Base-by-base conservation (phyloP, 2,329 filamentous ascomycete genomes). In the Fusarium redolens region DNA sequence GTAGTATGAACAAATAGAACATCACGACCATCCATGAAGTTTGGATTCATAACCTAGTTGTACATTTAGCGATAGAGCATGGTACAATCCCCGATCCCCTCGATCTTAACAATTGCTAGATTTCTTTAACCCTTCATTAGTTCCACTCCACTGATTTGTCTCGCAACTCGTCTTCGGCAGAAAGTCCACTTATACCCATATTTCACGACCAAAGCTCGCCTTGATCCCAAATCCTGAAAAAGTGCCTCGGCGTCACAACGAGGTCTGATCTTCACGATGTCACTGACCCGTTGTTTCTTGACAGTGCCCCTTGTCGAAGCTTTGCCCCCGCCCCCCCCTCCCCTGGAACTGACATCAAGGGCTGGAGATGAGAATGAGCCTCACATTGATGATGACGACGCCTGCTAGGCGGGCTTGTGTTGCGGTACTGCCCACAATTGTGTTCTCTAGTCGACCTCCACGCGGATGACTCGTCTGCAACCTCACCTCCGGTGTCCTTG, bases 151-250 rank as follows among this genome's bases (percentile, higher is more conserved):
- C 62, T 30, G 40, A 40, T 30, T 22, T 48, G 30, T 44, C 50
- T 22, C 40, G 47, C 13, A 58, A 17, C 33, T 28, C 44, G 28
- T 20, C 31, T 25, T 47, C 51, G 14, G 22, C 20, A 22, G 33
- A 37, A 58, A 65, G 47, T 15, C 47, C 45, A 55, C 64, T 65
- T 63, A 31, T 41, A 38, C 43, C 35, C 65, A 64, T 54, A 28
- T 37, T 41, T 38, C 20, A 38, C 33, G 20, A 44, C 52, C 20
- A n/a, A 60, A 54, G 45, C 28, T 54, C 20, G 14, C 15, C 37
- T 41, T 28, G 31, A 45, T 33, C 22, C 41, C 25, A 25, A 31
- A 50, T 15, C 41, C 18, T 48, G 47, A 68, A 60, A 20, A 69
- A 55, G 41, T 56, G 31, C 33, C 47, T 56, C 40, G 38, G 35